These are phyloP conservation scores for Thymus mandschuricus DNA, from an alignment of 257 asterid species.

Conservation along the genomic window DNA sequence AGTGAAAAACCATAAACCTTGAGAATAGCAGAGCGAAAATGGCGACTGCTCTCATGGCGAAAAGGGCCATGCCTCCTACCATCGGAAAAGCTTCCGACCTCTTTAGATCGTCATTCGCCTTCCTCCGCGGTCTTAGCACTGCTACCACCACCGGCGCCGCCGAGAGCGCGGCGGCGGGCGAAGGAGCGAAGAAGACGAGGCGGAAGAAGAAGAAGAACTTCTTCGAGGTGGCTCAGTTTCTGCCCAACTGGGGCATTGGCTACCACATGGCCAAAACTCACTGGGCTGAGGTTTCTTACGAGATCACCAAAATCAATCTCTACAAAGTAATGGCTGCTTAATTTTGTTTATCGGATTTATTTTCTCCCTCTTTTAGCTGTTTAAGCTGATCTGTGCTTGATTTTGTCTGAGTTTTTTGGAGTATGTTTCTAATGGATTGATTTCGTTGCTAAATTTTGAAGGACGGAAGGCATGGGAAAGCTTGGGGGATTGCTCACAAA, in stretches of 20 bases:
- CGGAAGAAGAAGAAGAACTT: slow-evolving; percentile 90
- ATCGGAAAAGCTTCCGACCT: slow-evolving; percentile 43
- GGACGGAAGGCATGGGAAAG: slow-evolving; percentile 97
- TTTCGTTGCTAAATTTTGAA: slow-evolving; percentile 28
- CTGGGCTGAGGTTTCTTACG: slow-evolving; percentile 76
- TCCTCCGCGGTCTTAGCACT: slow-evolving; percentile 56
- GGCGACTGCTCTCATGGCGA: slow-evolving; percentile 56
- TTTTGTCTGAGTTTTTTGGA: background rate
- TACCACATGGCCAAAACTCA: slow-evolving; percentile 93
- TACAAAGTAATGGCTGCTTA: slow-evolving; percentile 58
- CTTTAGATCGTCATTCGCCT: slow-evolving; percentile 44
- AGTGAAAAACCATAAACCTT: slow-evolving; percentile 19
- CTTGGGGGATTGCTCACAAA: slow-evolving; percentile 92
- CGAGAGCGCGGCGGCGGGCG: slow-evolving; percentile 37
- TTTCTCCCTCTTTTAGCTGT: background rate
- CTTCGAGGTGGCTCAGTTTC: slow-evolving; percentile 91
- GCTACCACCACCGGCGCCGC: slow-evolving; percentile 36
- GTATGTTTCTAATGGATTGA: background rate
- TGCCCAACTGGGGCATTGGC: slow-evolving; percentile 95
- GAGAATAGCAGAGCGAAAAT: slow-evolving; percentile 24
- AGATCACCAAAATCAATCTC: slow-evolving; percentile 92
- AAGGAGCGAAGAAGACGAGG: slow-evolving; percentile 48
- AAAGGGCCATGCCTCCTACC: slow-evolving; percentile 42
- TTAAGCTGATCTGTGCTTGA: slow-evolving; percentile 3
- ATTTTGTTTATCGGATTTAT: background rate